Conservation (phyloP, 768 basidiomycete species). For the Phylloporus sp. region DNA sequence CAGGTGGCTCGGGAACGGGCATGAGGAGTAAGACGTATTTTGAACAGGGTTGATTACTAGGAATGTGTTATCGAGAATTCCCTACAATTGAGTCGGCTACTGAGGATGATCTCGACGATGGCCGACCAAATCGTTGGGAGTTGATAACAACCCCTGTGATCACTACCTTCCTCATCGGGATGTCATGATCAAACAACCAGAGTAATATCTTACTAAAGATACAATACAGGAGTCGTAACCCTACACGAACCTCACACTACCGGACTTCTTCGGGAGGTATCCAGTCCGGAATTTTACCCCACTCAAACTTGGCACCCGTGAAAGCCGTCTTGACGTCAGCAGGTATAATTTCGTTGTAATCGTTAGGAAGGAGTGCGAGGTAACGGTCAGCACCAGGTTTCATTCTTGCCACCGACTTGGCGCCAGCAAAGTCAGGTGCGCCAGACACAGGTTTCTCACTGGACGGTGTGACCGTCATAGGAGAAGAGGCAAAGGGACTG, state of each 20-base stretch:
- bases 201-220: not conserved
- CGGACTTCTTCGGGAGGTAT: conserved; percentile 60
- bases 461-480: conserved; percentile 21
- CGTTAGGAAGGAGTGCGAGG: conserved; percentile 48
- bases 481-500: conserved; percentile 25
- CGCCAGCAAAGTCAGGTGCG: conserved; percentile 32
- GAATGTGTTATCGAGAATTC: conserved; percentile 7
- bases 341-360: conserved; percentile 56
- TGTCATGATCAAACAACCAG: not conserved
- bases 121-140: conserved; percentile 2
- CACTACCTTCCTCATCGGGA: conserved; percentile 17
- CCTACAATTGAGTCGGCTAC: conserved; percentile 16
- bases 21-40: conserved; percentile 17
- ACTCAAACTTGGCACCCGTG: conserved; percentile 52
- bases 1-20: conserved; percentile 15
- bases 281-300: conserved; percentile 70
- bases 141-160: conserved; percentile 15
- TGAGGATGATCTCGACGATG: not conserved
- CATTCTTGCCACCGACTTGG: conserved; percentile 32
- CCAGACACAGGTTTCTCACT: conserved; percentile 19
- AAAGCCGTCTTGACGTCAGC: conserved; percentile 49
- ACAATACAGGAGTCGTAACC: conserved; percentile 5
- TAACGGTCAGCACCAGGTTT: conserved; percentile 51
- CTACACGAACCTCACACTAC: conserved; percentile 21
- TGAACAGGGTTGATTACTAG: conserved; percentile 13